Conservation (phyloP, 306 rosid species). For the Glycine latifolia region DNA sequence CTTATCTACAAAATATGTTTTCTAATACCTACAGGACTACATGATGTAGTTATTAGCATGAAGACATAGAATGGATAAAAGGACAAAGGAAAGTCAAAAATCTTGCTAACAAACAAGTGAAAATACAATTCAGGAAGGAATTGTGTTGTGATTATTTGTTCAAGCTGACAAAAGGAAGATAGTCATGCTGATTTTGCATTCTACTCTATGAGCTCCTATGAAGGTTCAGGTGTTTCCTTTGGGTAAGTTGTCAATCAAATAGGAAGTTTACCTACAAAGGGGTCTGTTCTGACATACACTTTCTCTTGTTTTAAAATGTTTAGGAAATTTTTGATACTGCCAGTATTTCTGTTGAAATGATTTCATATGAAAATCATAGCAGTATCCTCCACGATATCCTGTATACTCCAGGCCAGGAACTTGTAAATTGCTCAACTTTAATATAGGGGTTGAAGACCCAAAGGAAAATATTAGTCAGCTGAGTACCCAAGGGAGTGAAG, state of each 20-base stretch:
- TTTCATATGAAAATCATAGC: slow-evolving; percentile 22
- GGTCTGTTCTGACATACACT: neutral
- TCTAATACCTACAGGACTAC: slow-evolving; percentile 5
- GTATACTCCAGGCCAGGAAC: neutral
- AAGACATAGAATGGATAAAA: neutral
- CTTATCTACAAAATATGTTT: neutral
- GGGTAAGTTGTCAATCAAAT: no score
- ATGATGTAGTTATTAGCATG: neutral
- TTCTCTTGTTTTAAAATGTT: neutral
- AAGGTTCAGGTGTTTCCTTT: neutral
- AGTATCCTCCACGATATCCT: neutral
- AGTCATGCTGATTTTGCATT: neutral
- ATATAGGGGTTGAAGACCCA: no score
- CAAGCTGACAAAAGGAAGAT: no score
- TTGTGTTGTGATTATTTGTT: no score
- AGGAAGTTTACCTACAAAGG: neutral
- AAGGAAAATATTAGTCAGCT: neutral
- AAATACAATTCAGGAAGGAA: no score
- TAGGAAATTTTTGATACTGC: neutral
- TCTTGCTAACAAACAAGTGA: no score
- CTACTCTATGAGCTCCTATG: neutral
- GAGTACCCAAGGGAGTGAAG: slow-evolving; percentile 9
- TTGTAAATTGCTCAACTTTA: neutral
- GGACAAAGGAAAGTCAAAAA: neutral
- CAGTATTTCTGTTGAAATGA: neutral